A percentile compares a stretch with the other conserved stretches of the same genome.
These are phyloP conservation scores for Mucor racemosus DNA, from an alignment of 371 early-diverging fungal species.

Conservation along the genomic window DNA sequence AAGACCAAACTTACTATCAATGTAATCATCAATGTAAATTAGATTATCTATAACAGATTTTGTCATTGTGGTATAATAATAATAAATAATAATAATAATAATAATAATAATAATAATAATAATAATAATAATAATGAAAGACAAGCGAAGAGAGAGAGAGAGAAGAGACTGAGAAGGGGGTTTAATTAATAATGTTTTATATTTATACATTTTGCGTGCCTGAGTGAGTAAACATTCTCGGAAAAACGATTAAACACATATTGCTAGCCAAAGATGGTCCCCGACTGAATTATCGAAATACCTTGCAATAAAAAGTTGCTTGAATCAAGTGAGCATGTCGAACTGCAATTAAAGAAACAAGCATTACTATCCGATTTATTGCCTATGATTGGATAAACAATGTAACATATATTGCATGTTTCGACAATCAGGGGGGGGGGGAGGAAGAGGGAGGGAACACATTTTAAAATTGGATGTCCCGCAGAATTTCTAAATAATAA, in stretches of 20 bases:
- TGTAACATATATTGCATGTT: background rate
- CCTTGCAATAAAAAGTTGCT: too few relatives aligned
- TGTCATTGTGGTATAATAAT: conserved; percentile 12
- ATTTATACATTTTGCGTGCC: background rate
- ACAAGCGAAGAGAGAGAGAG: background rate
- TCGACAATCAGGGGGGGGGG: background rate
- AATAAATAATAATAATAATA: background rate
- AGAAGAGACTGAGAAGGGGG: background rate
- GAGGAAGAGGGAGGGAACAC: too few relatives aligned
- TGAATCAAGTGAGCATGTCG: background rate
- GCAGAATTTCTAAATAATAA: too few relatives aligned
- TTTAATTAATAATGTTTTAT: background rate
- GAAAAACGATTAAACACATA: background rate
- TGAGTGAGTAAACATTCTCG: background rate
- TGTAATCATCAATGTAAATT: conserved; percentile 84
- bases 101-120: too few relatives aligned
- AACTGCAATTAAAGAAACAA: background rate
- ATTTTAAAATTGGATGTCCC: too few relatives aligned
- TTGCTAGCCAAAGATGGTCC: background rate
- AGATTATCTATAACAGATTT: conserved; percentile 44
- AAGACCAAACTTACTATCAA: conserved; percentile 70
- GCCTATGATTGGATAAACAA: background rate
- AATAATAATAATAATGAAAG: too few relatives aligned
- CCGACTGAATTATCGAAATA: too few relatives aligned
- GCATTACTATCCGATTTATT: background rate